Conservation (phyloP, 1,284 basidiomycete species). For the Caloboletus firmus region DNA sequence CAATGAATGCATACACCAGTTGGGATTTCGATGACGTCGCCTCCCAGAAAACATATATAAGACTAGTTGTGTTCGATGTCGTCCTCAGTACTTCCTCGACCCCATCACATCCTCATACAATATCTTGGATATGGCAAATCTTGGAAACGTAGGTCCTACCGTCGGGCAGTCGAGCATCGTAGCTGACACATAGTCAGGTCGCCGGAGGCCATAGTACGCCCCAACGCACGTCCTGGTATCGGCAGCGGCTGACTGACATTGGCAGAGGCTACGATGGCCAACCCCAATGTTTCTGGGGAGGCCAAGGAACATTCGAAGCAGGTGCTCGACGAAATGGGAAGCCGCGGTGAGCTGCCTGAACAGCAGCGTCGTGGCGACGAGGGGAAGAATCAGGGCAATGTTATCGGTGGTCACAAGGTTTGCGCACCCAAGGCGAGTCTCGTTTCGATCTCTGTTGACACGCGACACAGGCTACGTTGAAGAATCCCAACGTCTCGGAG, state of each 20-base stretch:
- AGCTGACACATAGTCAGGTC: slow-evolving; percentile 10
- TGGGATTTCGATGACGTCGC: slow-evolving; percentile 13
- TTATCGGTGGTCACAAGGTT: slow-evolving; percentile 31
- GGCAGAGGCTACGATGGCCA: slow-evolving; percentile 41
- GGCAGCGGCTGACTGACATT: neutral
- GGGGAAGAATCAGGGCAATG: slow-evolving; percentile 24
- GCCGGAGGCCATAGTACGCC: slow-evolving; percentile 15
- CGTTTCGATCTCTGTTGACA: neutral
- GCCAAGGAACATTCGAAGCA: slow-evolving; percentile 51
- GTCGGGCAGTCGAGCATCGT: neutral
- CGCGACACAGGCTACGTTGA: slow-evolving; percentile 27
- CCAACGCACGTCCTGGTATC: neutral
- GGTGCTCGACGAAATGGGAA: slow-evolving; percentile 43
- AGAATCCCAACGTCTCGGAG: slow-evolving; percentile 45
- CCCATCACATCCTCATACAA: neutral
- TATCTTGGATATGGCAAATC: slow-evolving; percentile 16
- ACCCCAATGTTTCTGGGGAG: slow-evolving; percentile 50
- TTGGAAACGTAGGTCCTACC: slow-evolving; percentile 17
- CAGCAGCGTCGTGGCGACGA: slow-evolving; percentile 6
- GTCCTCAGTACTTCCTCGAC: neutral
- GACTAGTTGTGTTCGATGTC: neutral
- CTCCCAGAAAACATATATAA: slow-evolving; percentile 13
- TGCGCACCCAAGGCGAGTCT: neutral
- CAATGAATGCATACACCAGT: slow-evolving; percentile 7
- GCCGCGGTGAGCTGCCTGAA: slow-evolving; percentile 18